phyloP scores from a whole-genome alignment of 2,329 filamentous ascomycete genomes.

The Daldinia eschscholtzii region DNA sequence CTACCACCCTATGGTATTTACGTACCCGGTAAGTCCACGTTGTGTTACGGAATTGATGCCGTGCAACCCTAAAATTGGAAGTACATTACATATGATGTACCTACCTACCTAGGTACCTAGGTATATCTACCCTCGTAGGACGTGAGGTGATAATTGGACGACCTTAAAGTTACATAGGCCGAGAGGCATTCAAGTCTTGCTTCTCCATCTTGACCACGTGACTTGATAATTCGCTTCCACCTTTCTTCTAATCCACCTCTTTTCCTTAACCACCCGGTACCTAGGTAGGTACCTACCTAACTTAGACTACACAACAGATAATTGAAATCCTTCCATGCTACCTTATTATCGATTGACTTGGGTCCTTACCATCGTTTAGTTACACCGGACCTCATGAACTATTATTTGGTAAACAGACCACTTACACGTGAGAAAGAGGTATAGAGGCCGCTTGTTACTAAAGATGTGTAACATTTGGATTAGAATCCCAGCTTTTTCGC shows the following conservation, averaged over 20 bases:
- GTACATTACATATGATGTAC: neutral
- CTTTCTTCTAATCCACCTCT: neutral
- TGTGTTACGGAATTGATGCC: slow-evolving; percentile 1
- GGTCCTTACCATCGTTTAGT: neutral
- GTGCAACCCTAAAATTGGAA: neutral
- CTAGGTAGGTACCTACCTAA: neutral
- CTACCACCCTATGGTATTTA: too few species aligned
- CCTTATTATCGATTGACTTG: neutral
- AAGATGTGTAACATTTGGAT: neutral
- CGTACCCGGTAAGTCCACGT: neutral
- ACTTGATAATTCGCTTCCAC: neutral
- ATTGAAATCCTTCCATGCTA: neutral
- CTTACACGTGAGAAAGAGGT: neutral
- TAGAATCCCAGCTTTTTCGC: neutral
- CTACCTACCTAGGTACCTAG: too few species aligned
- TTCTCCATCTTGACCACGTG: neutral
- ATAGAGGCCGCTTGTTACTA: neutral
- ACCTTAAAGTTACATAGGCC: neutral
- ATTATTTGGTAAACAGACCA: neutral
- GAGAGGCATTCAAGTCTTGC: neutral
- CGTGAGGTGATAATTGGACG: neutral
- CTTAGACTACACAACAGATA: neutral
- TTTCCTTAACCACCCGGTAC: neutral
- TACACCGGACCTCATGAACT: neutral
- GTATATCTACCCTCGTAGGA: too few species aligned